Percentiles rank a stretch among this genome's conserved stretches.
Evolutionary conservation across 1,139 yeast genomes (phyloP).

Genomic region (Debaryomyces coudertii): DNA sequence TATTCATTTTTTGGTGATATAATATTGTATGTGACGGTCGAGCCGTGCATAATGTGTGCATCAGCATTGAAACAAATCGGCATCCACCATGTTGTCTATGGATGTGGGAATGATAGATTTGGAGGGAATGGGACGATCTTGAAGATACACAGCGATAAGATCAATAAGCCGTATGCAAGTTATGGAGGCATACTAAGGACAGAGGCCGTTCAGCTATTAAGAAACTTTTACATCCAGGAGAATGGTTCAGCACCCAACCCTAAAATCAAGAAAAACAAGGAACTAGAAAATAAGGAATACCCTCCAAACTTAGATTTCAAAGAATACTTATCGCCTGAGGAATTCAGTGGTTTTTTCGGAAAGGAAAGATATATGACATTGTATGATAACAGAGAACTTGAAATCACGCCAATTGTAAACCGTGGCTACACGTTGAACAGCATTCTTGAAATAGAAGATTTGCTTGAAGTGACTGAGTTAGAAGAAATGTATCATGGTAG

Average conservation of each 20-base stretch:
- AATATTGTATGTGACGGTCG: slow-evolving; percentile 88
- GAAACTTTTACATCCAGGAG: slow-evolving; percentile 83
- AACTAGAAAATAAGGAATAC: slow-evolving; percentile 66
- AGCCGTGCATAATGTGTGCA: slow-evolving; percentile 99
- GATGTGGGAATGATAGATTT: slow-evolving; percentile 93
- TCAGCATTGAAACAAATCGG: slow-evolving; percentile 84
- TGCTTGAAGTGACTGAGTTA: slow-evolving; percentile 27
- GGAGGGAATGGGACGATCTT: slow-evolving; percentile 96
- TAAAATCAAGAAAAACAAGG: slow-evolving; percentile 71
- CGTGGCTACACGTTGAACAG: slow-evolving; percentile 31
- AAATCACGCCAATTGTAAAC: slow-evolving; percentile 34
- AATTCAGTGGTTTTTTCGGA: slow-evolving; percentile 34
- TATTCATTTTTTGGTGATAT: slow-evolving; percentile 47
- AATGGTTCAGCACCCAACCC: slow-evolving; percentile 86
- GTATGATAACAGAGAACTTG: slow-evolving; percentile 19
- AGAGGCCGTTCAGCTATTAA: slow-evolving; percentile 78
- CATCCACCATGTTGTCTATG: slow-evolving; percentile 74
- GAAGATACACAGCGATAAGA: slow-evolving; percentile 55
- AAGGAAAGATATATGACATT: slow-evolving; percentile 22
- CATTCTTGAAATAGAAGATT: slow-evolving; percentile 21
- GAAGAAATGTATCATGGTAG: slow-evolving; percentile 15
- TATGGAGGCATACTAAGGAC: slow-evolving; percentile 79
- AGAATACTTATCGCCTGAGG: slow-evolving; percentile 24
- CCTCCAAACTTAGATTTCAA: slow-evolving; percentile 45
- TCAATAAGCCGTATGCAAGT: slow-evolving; percentile 50